Evolutionary conservation across 2,329 filamentous ascomycete species (phyloP), one percentile per base, ranked within the genome.

Genomic region (Ophiostoma sp.): DNA sequence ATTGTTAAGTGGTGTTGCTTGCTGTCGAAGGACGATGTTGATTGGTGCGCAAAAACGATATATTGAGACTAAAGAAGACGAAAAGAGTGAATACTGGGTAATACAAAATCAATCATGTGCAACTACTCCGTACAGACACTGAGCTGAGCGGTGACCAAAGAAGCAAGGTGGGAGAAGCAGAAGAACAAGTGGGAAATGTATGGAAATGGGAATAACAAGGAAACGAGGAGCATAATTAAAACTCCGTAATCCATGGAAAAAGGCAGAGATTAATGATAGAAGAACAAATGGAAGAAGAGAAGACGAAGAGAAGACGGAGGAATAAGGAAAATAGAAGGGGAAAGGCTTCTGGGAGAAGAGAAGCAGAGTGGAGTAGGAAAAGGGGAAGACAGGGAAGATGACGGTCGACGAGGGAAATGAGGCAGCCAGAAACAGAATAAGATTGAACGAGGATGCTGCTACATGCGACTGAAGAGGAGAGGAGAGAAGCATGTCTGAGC

Each of bases 131-230:
- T 13, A 41, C 8, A 64, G 3, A 20, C 4, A 36, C 60, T 11
- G 20, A 33, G 15, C 17, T 39, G 11, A 41, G 64, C 64, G 35
- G 64, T 66, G 39, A 67, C 65, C 7, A 67, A 67, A 67, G 65
- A 48, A 67, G 65, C 65, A 67, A 67, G 65, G 65, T 39, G 65
- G n/a, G 36, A 41, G 65, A 67, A 48, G 36, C 64, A 67, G 60
- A 48, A 44, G 36, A 67, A 67, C n/a, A 44, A 48, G 6, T 39
- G 27, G 69, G 7, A 10, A 10, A 66, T 65, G 20, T 6, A 17
- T 31, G 27, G 27, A 31, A 31, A 60, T 41, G 35, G 44, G 57
- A 33, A 48, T 48, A n/a, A 48, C 5, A 44, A 13, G 23, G 35
- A 35, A 31, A 67, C 65, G 27, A 67, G 36, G 36, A 48, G 36